These are phyloP conservation scores for Hymenoscyphus linearis DNA, from an alignment of 2,329 filamentous ascomycete genomes.

Conservation along the genomic window DNA sequence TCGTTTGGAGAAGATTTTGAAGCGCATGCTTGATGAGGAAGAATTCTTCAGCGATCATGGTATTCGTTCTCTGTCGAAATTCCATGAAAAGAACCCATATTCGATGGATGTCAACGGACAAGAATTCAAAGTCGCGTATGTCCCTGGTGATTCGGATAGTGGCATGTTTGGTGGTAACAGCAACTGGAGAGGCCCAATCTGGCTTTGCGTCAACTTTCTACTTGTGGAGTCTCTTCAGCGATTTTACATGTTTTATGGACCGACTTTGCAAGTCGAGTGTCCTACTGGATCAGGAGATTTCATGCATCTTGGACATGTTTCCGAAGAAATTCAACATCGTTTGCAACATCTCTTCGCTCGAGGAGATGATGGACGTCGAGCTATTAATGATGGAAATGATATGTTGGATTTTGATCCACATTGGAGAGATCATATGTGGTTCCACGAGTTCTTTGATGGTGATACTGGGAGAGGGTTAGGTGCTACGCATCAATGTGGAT, in stretches of 20 bases:
- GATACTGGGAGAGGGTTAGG: constrained; percentile 85
- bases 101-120: constrained; percentile 96
- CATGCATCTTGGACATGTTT: constrained; percentile 93
- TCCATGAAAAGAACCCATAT: constrained; percentile 83
- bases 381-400: constrained; percentile 81
- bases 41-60: constrained; percentile 90
- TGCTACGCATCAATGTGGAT: constrained; percentile 90
- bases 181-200: constrained; percentile 95
- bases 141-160: constrained; percentile 94
- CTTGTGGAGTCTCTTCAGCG: constrained; percentile 90
- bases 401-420: constrained; percentile 84
- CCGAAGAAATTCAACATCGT: constrained; percentile 91
- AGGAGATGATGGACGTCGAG: constrained; percentile 78
- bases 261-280: constrained; percentile 83
- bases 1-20: constrained; percentile 80
- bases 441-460: constrained; percentile 96
- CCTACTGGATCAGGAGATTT: constrained; percentile 88
- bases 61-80: constrained; percentile 87
- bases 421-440: constrained; percentile 94
- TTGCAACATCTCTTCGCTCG: constrained; percentile 87
- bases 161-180: constrained; percentile 95
- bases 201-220: constrained; percentile 93
- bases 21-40: constrained; percentile 87
- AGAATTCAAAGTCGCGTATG: constrained; percentile 79
- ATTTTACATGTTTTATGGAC: constrained; percentile 95